Conservation (phyloP, 2,329 filamentous ascomycete genomes). For the Aureobasidium subglaciale region DNA sequence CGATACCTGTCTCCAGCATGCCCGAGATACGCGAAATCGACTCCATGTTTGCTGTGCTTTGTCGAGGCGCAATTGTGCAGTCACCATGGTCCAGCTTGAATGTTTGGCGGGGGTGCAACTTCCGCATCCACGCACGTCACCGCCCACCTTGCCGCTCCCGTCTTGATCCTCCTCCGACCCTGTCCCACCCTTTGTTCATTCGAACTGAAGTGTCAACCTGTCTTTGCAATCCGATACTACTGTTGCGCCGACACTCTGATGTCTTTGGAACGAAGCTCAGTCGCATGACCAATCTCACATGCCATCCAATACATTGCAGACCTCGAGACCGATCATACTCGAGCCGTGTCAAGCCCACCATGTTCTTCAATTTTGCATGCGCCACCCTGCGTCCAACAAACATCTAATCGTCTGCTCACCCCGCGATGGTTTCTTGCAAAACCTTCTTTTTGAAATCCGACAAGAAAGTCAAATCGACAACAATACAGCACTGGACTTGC, state of each 20-base stretch:
- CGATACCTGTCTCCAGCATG: constrained; percentile 82
- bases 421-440: constrained; percentile 56
- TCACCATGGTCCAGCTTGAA: neutral
- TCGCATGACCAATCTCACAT: neutral
- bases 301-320: neutral
- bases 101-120: constrained; percentile 4
- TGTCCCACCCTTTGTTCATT: neutral
- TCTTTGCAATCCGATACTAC: neutral
- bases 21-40: constrained; percentile 90
- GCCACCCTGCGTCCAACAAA: constrained; percentile 49
- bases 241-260: neutral
- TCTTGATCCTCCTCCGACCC: constrained; percentile 1
- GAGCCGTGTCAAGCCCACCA: constrained; percentile 34
- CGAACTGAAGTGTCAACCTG: neutral
- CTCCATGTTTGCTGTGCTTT: constrained; percentile 59
- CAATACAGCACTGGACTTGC: constrained; percentile 31
- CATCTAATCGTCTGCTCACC: constrained; percentile 66
- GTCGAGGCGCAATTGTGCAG: constrained; percentile 1
- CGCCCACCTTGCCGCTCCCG: neutral
- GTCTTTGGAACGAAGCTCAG: neutral
- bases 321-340: constrained; percentile 31
- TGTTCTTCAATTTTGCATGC: constrained; percentile 59
- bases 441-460: constrained; percentile 35
- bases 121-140: neutral
- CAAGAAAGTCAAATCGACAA: neutral